Evolutionary conservation across 176 grass and related monocot genomes (phyloP), one percentile per base, ranked within the genome.

Genomic region (Luzula sylvatica): DNA sequence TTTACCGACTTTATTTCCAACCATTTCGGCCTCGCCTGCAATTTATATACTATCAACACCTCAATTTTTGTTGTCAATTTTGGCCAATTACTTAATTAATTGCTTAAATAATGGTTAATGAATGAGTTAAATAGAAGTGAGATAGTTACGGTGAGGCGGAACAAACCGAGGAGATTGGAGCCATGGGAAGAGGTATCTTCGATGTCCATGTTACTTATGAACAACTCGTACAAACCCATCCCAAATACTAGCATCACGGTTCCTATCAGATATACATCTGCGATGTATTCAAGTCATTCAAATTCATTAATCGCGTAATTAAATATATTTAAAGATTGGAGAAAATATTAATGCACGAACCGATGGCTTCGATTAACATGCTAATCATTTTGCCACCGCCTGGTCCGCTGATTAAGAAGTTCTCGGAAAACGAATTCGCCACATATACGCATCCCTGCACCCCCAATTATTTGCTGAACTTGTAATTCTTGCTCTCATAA

Each of bases 181-280:
- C 92, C 67, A 8, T 70, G 19, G 9, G 74, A 66, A 20, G 73
- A 82, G 47, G 66, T 56, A 40, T 82, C 78, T 26, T 58, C 78
- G 15, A 82, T 74, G 58, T 96, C 92, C 15, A 82, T 70, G 70
- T 86, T 86, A 45, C 92, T 79, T 65, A 96, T 86, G 80, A 96
- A 89, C 15, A 96, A 58, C 68, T 89, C 85, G 22, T 96, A 96
- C 8, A 96, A 52, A 40, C 92, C 84, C 22, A 83, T 89, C 41
- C 92, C 92, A 1, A 89, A 79, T 35, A 96, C 85, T 48, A 96
- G 80, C 81, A 88, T 89, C 69, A 86, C 92, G 2, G 81, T 89
- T 49, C 85, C 92, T 5, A 96, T 58, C 44, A 96, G 85, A 71
- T 74, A 96, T 52, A 80, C 57, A 51, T 96, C 92, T 96, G 71